Base-by-base conservation (phyloP, 495 filamentous ascomycete species). In the Penicillium lividum region DNA sequence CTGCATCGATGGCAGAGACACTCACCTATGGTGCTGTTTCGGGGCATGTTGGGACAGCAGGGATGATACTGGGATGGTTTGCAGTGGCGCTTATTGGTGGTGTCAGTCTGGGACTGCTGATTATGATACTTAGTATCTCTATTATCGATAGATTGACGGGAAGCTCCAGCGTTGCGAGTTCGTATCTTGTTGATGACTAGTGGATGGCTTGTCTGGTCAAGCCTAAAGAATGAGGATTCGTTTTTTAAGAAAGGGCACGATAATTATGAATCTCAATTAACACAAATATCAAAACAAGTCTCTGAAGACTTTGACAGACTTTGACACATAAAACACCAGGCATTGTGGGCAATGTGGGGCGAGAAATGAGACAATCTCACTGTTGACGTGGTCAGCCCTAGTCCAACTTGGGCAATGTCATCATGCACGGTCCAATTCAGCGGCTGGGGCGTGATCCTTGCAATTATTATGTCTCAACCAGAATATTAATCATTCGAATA, bases 1-100 rank as follows among this genome's bases (percentile, higher is more conserved):
- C 63, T 0, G 63, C 48, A 11, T 56, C 59, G 2, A 62, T 65
- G 63, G 53, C 53, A 5, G 59, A 62, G 22, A 55, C 15, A 0
- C 52, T 62, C 28, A 61, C 7, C 5, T 65, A 65, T 51, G 63
- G 63, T 16, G 46, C 36, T 4, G 46, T 61, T 13, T 18, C 55
- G 13, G 59, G 54, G 18, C 59, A 65, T 46, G 56, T 62, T 30
- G 63, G 63, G 15, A 6, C 31, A 2, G 47, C 48, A 1, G 55
- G 55, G 10, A 62, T 62, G 63, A 53, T 45, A 7, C 43, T 65
- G 38, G 63, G 55, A 29, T 65, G 63, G 62, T 18, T 54, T 47
- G 53, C 54, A 6, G 53, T 62, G 25, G 46, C 0, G 18, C 47
- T 60, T 16, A 51, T 60, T 25, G 46, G 28, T 6, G 1, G 46